Conservation (phyloP, 2,329 filamentous ascomycete genomes). For the Pseudogymnoascus sp. region DNA sequence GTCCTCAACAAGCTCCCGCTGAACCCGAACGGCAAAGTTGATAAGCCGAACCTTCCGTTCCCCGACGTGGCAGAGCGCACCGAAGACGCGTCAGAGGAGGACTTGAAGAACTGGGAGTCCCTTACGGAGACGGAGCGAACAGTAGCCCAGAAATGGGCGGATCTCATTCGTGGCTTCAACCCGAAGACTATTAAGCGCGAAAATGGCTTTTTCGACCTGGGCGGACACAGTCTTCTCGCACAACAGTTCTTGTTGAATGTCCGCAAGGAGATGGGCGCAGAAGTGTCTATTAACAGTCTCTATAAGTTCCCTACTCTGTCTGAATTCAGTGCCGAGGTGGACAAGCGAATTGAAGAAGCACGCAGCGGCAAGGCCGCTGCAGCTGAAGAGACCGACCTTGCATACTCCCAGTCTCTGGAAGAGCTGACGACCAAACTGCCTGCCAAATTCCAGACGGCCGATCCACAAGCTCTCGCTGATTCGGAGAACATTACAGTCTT, state of each 20-base stretch:
- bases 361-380: constrained; percentile 35
- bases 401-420: constrained; percentile 41
- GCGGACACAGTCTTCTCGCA: constrained; percentile 72
- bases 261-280: constrained; percentile 48
- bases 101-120: constrained; percentile 34
- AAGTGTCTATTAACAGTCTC: constrained; percentile 62
- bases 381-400: constrained; percentile 17
- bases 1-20: constrained; percentile 63
- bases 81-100: constrained; percentile 36
- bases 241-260: constrained; percentile 72
- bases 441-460: constrained; percentile 30
- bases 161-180: constrained; percentile 58
- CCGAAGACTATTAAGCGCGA: constrained; percentile 57
- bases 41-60: constrained; percentile 72
- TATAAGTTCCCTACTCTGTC: constrained; percentile 57
- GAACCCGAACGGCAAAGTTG: constrained; percentile 82
- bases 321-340: constrained; percentile 43
- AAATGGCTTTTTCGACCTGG: constrained; percentile 67
- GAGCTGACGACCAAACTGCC: constrained; percentile 35
- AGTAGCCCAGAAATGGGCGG: constrained; percentile 66
- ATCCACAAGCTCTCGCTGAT: constrained; percentile 21
- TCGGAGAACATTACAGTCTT: constrained; percentile 52
- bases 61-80: constrained; percentile 49
- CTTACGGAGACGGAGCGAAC: constrained; percentile 51
- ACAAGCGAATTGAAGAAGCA: constrained; percentile 26